These are phyloP conservation scores for Bryoerythrophyllum caledonicum DNA, from an alignment of 225 moss, liverwort and hornwort genomes.

Conservation along the genomic window DNA sequence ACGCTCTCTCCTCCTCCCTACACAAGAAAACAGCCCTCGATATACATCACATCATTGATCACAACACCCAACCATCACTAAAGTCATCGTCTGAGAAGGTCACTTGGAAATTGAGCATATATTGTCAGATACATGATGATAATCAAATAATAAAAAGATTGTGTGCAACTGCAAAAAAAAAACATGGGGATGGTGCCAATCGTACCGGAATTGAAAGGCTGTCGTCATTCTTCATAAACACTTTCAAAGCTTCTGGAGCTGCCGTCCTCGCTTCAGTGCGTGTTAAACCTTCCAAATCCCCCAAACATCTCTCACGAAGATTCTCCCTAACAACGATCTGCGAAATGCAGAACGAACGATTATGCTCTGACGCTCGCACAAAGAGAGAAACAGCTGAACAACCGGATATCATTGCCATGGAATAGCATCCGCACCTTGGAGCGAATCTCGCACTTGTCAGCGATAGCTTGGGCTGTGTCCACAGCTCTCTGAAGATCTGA, in stretches of 20 bases:
- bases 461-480: conserved; percentile 73
- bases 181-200: background rate
- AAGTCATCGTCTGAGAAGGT: conserved; percentile 9
- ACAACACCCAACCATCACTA: conserved; percentile 2
- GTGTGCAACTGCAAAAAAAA: background rate
- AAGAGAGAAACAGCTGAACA: background rate
- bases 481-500: conserved; percentile 84
- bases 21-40: conserved; percentile 21
- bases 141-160: background rate
- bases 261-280: conserved; percentile 61
- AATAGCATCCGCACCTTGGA: conserved; percentile 37
- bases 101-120: background rate
- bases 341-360: conserved; percentile 4
- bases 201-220: conserved; percentile 71
- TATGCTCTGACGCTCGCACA: conserved; percentile 13
- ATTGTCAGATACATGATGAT: background rate
- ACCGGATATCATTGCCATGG: background rate
- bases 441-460: conserved; percentile 54
- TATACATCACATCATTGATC: conserved; percentile 13
- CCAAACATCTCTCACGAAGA: conserved; percentile 83
- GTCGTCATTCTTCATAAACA: conserved; percentile 62
- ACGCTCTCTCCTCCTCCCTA: conserved; percentile 94
- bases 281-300: conserved; percentile 79
- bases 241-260: conserved; percentile 64
- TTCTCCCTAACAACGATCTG: conserved; percentile 57